These are phyloP conservation scores for Gynochthodes officinalis DNA, from an alignment of 257 asterid species.

Conservation along the genomic window DNA sequence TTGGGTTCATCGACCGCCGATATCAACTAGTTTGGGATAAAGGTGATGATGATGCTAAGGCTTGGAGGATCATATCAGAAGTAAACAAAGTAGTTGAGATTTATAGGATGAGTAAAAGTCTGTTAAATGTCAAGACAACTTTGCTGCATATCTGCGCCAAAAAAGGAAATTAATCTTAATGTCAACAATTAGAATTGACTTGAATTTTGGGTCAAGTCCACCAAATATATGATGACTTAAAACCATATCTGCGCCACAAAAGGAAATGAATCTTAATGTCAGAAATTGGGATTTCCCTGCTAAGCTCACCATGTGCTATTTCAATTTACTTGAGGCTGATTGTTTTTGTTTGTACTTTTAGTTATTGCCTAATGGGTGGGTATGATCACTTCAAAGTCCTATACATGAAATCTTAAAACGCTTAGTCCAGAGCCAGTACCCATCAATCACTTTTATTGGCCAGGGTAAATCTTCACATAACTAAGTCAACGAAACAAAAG, in stretches of 20 bases:
- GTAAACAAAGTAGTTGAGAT: neutral
- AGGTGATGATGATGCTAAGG: neutral
- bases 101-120: neutral
- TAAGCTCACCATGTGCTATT: neutral
- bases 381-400: neutral
- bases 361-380: neutral
- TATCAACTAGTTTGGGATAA: too few relatives aligned
- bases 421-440: neutral
- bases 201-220: neutral
- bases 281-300: neutral
- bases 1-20: too few relatives aligned
- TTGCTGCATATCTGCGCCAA: neutral
- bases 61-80: neutral
- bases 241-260: neutral
- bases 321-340: neutral
- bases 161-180: neutral
- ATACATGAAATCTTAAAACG: neutral
- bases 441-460: neutral
- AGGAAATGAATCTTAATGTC: neutral
- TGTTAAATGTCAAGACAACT: neutral
- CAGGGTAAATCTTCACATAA: neutral
- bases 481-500: neutral
- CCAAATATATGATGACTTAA: neutral
- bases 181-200: neutral
- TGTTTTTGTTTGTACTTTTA: neutral